phyloP scores from a whole-genome alignment of 225 moss, liverwort and hornwort genomes.

The Takakia lepidozioides region DNA sequence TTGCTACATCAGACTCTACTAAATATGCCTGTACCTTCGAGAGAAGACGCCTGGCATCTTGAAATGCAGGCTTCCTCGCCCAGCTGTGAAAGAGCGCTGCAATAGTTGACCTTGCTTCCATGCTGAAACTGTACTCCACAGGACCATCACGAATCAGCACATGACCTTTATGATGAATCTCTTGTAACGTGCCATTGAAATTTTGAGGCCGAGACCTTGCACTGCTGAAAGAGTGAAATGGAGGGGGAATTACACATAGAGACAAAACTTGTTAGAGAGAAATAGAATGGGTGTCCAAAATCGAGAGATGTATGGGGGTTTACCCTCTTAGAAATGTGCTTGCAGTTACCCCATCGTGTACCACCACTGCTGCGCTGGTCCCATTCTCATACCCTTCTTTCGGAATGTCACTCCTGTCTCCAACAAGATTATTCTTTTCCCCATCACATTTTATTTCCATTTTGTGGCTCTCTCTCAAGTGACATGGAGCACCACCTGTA shows the following conservation, averaged over 20 bases:
- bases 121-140: slow-evolving; percentile 72
- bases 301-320: not conserved
- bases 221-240: too few species aligned
- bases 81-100: slow-evolving; percentile 80
- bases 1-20: too few species aligned
- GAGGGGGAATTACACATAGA: too few species aligned
- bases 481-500: too few species aligned
- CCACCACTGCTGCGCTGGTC: slow-evolving; percentile 5
- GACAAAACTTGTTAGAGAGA: too few species aligned
- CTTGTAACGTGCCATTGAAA: too few species aligned
- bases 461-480: too few species aligned
- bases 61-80: slow-evolving; percentile 90
- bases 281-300: too few species aligned
- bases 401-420: not conserved
- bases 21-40: slow-evolving; percentile 78
- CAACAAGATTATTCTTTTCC: slow-evolving; percentile 12
- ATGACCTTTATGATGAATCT: too few species aligned
- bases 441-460: too few species aligned
- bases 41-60: slow-evolving; percentile 70
- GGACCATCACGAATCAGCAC: slow-evolving; percentile 96
- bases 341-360: slow-evolving; percentile 26
- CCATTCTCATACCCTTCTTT: slow-evolving; percentile 9
- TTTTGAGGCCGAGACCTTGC: too few species aligned
- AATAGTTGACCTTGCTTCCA: slow-evolving; percentile 74
- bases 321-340: slow-evolving; percentile 53